Percentiles rank a stretch among this genome's conserved stretches.
These are phyloP conservation scores for Pisolithus thermaeus DNA, from an alignment of 1,284 basidiomycete genomes.

Conservation along the genomic window DNA sequence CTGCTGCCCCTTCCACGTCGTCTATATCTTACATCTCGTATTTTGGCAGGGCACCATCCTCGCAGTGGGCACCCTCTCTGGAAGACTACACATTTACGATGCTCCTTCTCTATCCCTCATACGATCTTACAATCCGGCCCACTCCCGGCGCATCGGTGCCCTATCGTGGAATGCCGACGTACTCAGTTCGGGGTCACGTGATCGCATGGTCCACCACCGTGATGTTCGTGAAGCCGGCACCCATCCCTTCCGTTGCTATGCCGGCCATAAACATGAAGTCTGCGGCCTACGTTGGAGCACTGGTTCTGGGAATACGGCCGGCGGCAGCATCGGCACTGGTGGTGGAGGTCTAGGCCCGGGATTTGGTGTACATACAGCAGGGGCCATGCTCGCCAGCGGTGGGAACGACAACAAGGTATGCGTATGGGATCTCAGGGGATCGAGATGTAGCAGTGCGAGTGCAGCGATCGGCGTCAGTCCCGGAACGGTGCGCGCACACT, in stretches of 20 bases:
- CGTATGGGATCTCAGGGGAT: conserved; percentile 84
- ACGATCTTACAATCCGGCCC: conserved; percentile 86
- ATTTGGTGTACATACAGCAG: conserved; percentile 30
- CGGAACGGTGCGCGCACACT: background rate
- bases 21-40: conserved; percentile 19
- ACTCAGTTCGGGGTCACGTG: conserved; percentile 87
- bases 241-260: conserved; percentile 72
- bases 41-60: conserved; percentile 69
- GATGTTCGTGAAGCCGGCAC: conserved; percentile 73
- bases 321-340: conserved; percentile 16
- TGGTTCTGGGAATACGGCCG: conserved; percentile 23
- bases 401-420: conserved; percentile 99
- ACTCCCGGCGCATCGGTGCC: conserved; percentile 85
- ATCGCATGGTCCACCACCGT: conserved; percentile 86
- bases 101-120: conserved; percentile 73
- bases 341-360: conserved; percentile 20
- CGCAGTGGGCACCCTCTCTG: conserved; percentile 88
- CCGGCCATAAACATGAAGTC: conserved; percentile 91
- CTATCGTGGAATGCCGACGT: conserved; percentile 92
- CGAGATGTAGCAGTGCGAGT: conserved; percentile 39
- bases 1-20: background rate
- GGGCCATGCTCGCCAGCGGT: conserved; percentile 83
- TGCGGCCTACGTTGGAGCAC: conserved; percentile 92
- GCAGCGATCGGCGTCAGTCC: conserved; percentile 11
- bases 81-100: conserved; percentile 92